Percentiles rank a stretch among this genome's conserved stretches.
phyloP scores from a whole-genome alignment of 176 grass and related monocot genomes.

The Carex kokanica region DNA sequence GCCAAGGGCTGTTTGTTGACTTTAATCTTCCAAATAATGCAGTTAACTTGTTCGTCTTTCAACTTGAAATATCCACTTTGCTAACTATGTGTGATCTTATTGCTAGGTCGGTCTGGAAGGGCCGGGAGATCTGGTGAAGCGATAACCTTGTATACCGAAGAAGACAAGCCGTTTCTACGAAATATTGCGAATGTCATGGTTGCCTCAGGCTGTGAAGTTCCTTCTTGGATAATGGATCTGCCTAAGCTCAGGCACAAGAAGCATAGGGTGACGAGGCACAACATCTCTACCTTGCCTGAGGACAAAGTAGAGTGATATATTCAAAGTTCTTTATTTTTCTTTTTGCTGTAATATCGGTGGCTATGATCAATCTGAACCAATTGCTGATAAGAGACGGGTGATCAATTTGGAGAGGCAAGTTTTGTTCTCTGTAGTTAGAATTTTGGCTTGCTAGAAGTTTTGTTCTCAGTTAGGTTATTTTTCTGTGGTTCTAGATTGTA shows the following conservation, averaged over 20 bases:
- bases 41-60: background rate
- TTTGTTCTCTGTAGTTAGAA: background rate
- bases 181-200: constrained; percentile 83
- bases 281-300: constrained; percentile 47
- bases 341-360: background rate
- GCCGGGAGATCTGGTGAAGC: constrained; percentile 79
- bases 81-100: constrained; percentile 2
- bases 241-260: constrained; percentile 85
- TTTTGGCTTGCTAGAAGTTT: constrained; percentile 3
- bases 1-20: background rate
- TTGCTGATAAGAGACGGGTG: background rate
- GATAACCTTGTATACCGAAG: constrained; percentile 86
- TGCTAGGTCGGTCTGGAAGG: constrained; percentile 71
- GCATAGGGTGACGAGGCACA: constrained; percentile 63
- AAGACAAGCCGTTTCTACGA: constrained; percentile 87
- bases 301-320: constrained; percentile 22
- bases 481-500: background rate
- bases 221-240: constrained; percentile 75
- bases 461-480: background rate
- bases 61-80: background rate
- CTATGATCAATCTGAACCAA: background rate
- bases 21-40: background rate
- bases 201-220: constrained; percentile 66
- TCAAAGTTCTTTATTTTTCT: background rate
- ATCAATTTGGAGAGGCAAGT: constrained; percentile 4